These are phyloP conservation scores for Talaromyces islandicus DNA, from an alignment of 2,329 filamentous ascomycete species.

Conservation along the genomic window DNA sequence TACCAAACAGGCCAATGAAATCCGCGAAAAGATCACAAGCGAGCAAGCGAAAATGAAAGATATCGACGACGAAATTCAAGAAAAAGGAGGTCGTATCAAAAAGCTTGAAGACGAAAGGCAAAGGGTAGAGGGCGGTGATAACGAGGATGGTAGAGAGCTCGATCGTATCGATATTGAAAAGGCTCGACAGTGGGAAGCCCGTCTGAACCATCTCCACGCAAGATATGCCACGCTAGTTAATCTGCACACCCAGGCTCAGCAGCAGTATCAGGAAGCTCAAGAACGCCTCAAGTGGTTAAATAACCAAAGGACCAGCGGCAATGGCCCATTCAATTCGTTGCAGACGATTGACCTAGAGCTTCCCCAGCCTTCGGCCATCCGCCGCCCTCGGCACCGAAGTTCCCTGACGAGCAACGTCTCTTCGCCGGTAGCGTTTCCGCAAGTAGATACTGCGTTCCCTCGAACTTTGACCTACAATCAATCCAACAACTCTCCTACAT, in stretches of 20 bases:
- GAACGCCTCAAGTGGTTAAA: conserved; percentile 40
- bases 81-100: conserved; percentile 57
- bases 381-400: conserved; percentile 41
- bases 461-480: conserved; percentile 43
- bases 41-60: conserved; percentile 47
- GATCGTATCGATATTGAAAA: conserved; percentile 45
- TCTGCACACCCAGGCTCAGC: conserved; percentile 37
- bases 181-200: conserved; percentile 42
- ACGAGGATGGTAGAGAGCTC: conserved; percentile 46
- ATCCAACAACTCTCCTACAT: conserved; percentile 48
- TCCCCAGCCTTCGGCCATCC: conserved; percentile 33
- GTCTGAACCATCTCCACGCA: conserved; percentile 35
- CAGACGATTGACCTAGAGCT: conserved; percentile 38
- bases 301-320: conserved; percentile 29
- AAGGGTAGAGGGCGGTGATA: conserved; percentile 42
- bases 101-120: conserved; percentile 55
- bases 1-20: conserved; percentile 33
- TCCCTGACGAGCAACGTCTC: conserved; percentile 44
- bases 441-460: conserved; percentile 34
- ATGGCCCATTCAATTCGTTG: conserved; percentile 34
- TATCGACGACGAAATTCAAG: conserved; percentile 57
- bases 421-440: conserved; percentile 37
- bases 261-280: conserved; percentile 42
- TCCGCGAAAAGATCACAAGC: conserved; percentile 39
- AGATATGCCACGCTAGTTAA: conserved; percentile 38